Conservation (phyloP, 2,329 filamentous ascomycete genomes). For the Aspergillus sp. region DNA sequence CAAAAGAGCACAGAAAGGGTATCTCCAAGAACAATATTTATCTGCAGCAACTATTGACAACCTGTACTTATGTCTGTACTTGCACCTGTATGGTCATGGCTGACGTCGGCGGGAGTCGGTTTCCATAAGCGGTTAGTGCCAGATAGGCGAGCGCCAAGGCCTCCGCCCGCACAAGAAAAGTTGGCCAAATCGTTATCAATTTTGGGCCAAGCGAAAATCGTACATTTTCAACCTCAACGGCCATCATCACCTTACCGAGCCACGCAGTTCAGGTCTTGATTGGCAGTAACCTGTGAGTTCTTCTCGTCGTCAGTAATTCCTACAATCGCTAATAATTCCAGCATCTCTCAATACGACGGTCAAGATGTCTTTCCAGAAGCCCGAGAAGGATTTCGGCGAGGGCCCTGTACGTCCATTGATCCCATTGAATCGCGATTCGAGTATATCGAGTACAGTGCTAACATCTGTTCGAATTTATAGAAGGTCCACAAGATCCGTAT, state of each 20-base stretch:
- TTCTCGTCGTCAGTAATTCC: too few relatives aligned
- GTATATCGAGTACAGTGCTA: conserved; percentile 4
- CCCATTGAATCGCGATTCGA: not conserved
- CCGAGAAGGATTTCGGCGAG: conserved; percentile 88
- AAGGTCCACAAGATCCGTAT: conserved; percentile 98
- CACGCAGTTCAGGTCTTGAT: conserved; percentile 75
- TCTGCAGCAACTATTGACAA: not conserved
- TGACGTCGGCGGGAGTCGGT: conserved; percentile 3
- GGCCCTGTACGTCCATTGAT: conserved; percentile 58
- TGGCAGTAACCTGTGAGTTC: conserved; percentile 38
- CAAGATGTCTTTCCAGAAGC: conserved; percentile 91
- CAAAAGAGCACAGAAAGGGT: conserved; percentile 2
- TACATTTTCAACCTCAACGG: conserved; percentile 20
- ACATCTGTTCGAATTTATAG: conserved; percentile 34
- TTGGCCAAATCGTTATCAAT: conserved; percentile 6
- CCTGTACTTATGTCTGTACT: not conserved
- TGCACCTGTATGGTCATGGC: conserved; percentile 2
- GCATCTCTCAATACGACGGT: conserved; percentile 26
- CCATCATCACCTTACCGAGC: conserved; percentile 75
- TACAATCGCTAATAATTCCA: conserved; percentile 14
- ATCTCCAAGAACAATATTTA: not conserved
- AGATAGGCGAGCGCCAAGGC: conserved; percentile 36
- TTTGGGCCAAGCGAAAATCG: conserved; percentile 7
- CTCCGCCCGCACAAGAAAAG: conserved; percentile 21
- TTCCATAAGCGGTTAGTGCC: conserved; percentile 29